A percentile compares a stretch with the other conserved stretches of the same genome.
Evolutionary conservation across 495 filamentous ascomycete genomes (phyloP).

Genomic region (Ramalina intermedia): DNA sequence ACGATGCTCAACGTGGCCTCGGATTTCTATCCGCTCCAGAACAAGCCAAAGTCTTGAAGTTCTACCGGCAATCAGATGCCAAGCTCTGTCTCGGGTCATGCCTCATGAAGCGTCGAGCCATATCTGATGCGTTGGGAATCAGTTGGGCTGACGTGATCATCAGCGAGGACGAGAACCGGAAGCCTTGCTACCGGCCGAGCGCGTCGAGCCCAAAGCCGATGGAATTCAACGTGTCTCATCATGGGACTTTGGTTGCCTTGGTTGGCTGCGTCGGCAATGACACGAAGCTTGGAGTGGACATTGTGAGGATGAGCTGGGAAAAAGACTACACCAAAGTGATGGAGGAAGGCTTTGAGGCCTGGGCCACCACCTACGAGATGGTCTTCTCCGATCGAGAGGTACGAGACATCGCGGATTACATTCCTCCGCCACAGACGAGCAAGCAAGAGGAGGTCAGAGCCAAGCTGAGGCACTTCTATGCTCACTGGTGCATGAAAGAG

Average conservation of each 20-base stretch:
- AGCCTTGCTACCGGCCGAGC: slow-evolving; percentile 44
- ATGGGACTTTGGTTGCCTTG: slow-evolving; percentile 61
- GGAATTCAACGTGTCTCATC: slow-evolving; percentile 82
- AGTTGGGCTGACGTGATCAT: slow-evolving; percentile 52
- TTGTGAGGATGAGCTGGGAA: slow-evolving; percentile 14
- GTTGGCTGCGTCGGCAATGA: slow-evolving; percentile 34
- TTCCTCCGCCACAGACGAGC: slow-evolving; percentile 5
- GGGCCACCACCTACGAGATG: slow-evolving; percentile 65
- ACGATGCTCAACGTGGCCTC: slow-evolving; percentile 40
- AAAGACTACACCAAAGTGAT: slow-evolving; percentile 23
- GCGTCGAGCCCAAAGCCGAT: slow-evolving; percentile 25
- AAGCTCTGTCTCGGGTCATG: slow-evolving; percentile 58
- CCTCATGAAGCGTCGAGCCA: slow-evolving; percentile 64
- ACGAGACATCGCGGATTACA: slow-evolving; percentile 39
- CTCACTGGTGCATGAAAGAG: slow-evolving; percentile 80
- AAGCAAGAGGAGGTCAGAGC: slow-evolving; percentile 30
- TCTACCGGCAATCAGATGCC: slow-evolving; percentile 48
- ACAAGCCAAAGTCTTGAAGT: slow-evolving; percentile 34
- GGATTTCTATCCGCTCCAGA: slow-evolving; percentile 39
- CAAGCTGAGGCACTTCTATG: slow-evolving; percentile 66
- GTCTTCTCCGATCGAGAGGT: slow-evolving; percentile 53
- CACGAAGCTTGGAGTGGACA: slow-evolving; percentile 20
- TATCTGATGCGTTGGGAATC: slow-evolving; percentile 44
- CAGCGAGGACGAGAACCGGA: slow-evolving; percentile 44
- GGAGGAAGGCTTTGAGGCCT: slow-evolving; percentile 42